These are phyloP conservation scores for Tetracladium marchalianum DNA, from an alignment of 495 filamentous ascomycete species.

Conservation along the genomic window DNA sequence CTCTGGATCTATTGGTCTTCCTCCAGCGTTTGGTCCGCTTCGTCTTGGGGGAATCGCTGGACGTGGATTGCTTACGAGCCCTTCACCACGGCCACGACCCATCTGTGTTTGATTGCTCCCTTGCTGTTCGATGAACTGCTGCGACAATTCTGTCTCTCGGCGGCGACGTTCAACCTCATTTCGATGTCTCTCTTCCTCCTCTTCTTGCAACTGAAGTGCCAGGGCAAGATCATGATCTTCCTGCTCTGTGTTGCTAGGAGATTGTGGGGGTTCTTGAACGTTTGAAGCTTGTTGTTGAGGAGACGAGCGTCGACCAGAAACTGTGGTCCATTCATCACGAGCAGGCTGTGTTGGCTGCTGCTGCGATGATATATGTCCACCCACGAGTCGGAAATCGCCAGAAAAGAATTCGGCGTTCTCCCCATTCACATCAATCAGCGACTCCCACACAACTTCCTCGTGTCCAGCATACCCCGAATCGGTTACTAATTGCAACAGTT, in stretches of 20 bases:
- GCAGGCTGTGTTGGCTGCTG: slow-evolving; percentile 2
- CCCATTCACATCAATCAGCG: slow-evolving; percentile 80
- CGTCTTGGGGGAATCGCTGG: slow-evolving; percentile 17
- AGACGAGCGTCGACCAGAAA: slow-evolving; percentile 23
- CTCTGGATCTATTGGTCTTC: slow-evolving; percentile 24
- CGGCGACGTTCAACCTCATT: slow-evolving; percentile 34
- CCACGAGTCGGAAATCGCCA: slow-evolving; percentile 82
- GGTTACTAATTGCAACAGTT: slow-evolving; percentile 75
- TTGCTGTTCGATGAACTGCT: slow-evolving; percentile 50
- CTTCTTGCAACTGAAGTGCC: slow-evolving; percentile 73
- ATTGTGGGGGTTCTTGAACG: slow-evolving; percentile 14
- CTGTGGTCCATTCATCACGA: slow-evolving; percentile 40
- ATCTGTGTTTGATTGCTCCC: slow-evolving; percentile 14
- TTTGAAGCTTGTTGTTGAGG: slow-evolving; percentile 5
- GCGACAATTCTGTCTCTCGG: slow-evolving; percentile 37
- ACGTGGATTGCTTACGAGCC: slow-evolving; percentile 1
- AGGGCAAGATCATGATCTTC: slow-evolving; percentile 73
- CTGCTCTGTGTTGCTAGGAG: slow-evolving; percentile 40
- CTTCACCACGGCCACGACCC: not conserved
- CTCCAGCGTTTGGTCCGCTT: slow-evolving; percentile 10
- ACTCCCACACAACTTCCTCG: slow-evolving; percentile 94
- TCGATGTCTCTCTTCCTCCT: slow-evolving; percentile 62
- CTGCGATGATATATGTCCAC: slow-evolving; percentile 30
- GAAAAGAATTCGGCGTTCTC: slow-evolving; percentile 73
- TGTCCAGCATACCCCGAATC: slow-evolving; percentile 83